Base-by-base conservation (phyloP, 768 basidiomycete species). In the Punctularia strigosozonata region DNA sequence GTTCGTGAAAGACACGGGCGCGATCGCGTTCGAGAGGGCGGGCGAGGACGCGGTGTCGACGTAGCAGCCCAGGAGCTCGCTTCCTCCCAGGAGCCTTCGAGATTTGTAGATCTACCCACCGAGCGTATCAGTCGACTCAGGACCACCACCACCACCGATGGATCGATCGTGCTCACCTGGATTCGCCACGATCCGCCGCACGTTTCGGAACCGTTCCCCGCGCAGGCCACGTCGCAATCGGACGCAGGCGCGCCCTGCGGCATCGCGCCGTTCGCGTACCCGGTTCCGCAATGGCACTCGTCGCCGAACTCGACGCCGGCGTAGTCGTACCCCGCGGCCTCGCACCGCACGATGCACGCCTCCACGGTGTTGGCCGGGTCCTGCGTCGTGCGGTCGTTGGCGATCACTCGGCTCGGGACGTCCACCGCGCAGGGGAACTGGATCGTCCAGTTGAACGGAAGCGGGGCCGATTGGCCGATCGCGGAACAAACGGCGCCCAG, bases 261-360 rank as follows among this genome's bases (percentile, higher is more conserved):
- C 20, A 40, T 36, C 19, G 37, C 37, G 19, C 36, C 37, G 15
- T 35, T 43, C 6, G 38, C 37, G 17, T 41, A 45, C 4, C 50
- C 46, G 7, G 44, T 48, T 4, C 46, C 51, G 37, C 51, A 52
- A 39, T 52, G 51, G 38, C 51, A 52, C 35, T 52, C 51, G 42
- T 44, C 36, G 20, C 43, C 45, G 41, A 46, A 50, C 40, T 50
- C 51, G 35, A 52, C 51, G 33, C 48, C 51, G 14, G 48, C 51
- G 35, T 46, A 50, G 19, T 31, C 32, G 45, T 33, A 52, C 21
- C 47, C 47, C 6, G 31, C 12, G 12, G 36, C 43, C 24, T 28
- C 38, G 40, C 51, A 52, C 6, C 31, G 26, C 33, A 31, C 39
- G 26, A 45, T 39, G 37, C 51, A 52, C 4, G 43, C 34, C 24